Conservation (phyloP, 306 rosid species). For the Acacia confusa region DNA sequence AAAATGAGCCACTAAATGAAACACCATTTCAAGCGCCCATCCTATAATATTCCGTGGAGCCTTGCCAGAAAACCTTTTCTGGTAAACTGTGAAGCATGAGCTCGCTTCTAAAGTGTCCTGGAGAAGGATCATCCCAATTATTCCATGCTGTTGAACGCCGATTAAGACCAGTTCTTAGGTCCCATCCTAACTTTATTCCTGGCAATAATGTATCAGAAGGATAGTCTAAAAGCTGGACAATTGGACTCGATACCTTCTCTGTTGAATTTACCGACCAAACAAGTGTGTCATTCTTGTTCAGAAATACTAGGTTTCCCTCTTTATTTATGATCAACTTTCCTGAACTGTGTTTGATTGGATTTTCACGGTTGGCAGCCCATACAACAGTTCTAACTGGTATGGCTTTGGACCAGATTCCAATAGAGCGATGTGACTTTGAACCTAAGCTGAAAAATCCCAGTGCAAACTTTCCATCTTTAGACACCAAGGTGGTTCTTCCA, state of each 20-base stretch:
- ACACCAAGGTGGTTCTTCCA: neutral
- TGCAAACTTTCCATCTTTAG: neutral
- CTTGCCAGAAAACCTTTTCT: conserved; percentile 26
- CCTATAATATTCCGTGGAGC: neutral
- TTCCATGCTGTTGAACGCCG: conserved; percentile 38
- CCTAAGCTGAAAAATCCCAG: conserved; percentile 2
- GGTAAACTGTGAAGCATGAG: conserved; percentile 23
- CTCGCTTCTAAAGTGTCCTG: conserved; percentile 25
- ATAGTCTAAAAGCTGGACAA: conserved; percentile 34
- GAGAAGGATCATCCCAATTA: conserved; percentile 38
- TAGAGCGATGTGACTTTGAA: conserved; percentile 21
- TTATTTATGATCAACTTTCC: conserved; percentile 34
- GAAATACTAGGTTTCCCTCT: conserved; percentile 27
- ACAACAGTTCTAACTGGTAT: conserved; percentile 35
- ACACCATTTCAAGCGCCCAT: conserved; percentile 45
- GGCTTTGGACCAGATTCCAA: conserved; percentile 55
- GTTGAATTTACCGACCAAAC: conserved; percentile 35
- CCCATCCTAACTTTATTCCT: conserved; percentile 44
- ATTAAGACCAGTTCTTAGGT: conserved; percentile 32
- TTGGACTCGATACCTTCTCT: neutral
- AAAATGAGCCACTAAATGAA: conserved; percentile 25
- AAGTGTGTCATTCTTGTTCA: conserved; percentile 8
- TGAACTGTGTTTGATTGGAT: conserved; percentile 37
- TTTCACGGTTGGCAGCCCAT: conserved; percentile 54
- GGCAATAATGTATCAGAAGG: conserved; percentile 48